These are phyloP conservation scores for Cercospora janseana DNA, from an alignment of 2,329 filamentous ascomycete species.

Conservation along the genomic window DNA sequence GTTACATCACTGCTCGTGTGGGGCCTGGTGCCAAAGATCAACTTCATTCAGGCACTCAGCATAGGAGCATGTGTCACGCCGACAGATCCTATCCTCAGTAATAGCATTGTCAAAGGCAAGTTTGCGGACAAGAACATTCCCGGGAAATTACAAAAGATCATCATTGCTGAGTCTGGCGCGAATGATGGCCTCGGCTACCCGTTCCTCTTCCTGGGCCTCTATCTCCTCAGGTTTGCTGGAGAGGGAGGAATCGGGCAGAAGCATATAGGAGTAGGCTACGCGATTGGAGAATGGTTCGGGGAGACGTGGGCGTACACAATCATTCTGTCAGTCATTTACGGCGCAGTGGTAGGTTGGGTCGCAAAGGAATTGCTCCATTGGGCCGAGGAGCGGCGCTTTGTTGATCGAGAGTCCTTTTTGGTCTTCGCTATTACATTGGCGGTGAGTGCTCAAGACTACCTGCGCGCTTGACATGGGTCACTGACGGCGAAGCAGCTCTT, in stretches of 20 bases:
- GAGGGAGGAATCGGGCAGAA: slow-evolving; percentile 53
- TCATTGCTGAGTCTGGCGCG: slow-evolving; percentile 70
- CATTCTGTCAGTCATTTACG: slow-evolving; percentile 73
- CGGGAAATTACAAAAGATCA: slow-evolving; percentile 70
- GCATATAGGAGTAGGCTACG: slow-evolving; percentile 60
- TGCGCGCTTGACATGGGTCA: background rate
- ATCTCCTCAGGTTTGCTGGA: slow-evolving; percentile 73
- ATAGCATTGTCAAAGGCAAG: slow-evolving; percentile 88
- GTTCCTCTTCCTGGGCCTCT: slow-evolving; percentile 80
- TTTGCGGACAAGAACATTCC: slow-evolving; percentile 91
- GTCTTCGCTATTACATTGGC: slow-evolving; percentile 83
- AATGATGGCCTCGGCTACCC: slow-evolving; percentile 90
- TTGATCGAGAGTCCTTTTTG: slow-evolving; percentile 83
- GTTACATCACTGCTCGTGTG: slow-evolving; percentile 75
- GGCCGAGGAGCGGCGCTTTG: slow-evolving; percentile 75
- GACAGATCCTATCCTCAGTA: slow-evolving; percentile 83
- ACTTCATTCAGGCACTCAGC: slow-evolving; percentile 74
- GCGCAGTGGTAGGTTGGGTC: slow-evolving; percentile 72
- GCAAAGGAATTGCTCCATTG: slow-evolving; percentile 80
- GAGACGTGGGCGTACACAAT: slow-evolving; percentile 85
- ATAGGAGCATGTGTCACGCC: slow-evolving; percentile 87
- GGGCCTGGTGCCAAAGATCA: slow-evolving; percentile 68
- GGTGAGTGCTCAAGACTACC: slow-evolving; percentile 43
- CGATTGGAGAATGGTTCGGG: slow-evolving; percentile 78
- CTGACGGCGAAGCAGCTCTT: slow-evolving; percentile 57